Evolutionary conservation across 192 early-diverging fungal genomes (phyloP), one percentile per base, ranked within the genome.

Genomic region (Linnemannia hyalina): DNA sequence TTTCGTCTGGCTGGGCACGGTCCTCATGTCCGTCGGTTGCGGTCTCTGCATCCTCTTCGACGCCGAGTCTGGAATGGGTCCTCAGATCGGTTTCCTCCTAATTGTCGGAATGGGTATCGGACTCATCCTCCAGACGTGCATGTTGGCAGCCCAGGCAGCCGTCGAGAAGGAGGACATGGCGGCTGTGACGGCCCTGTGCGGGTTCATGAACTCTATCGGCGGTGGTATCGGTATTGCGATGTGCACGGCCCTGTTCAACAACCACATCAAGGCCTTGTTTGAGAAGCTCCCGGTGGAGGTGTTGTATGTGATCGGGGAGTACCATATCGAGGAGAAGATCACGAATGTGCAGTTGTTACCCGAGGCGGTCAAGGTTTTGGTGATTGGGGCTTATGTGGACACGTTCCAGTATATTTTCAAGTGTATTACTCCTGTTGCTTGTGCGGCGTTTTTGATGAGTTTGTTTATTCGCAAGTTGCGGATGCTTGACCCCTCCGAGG

Each of bases 71-170:
- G 88, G 89, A 42, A 63, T 87, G 40, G 91, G 83, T 15, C 32
- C 90, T 38, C 93, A 93, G 63, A 92, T 94, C 38, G 90, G 92
- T 18, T 93, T 89, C 72, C 81, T 97, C 75, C 77, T 97, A 32
- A 84, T 97, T 76, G 80, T 93, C 55, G 97, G 96, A 10, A 63
- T 93, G 26, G 97, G 97, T 35, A 90, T 94, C 47, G 97, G 97
- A 57, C 89, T 86, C 44, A 90, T 93, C 73, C 88, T 97, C 73
- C 96, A 97, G 89, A 94, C 93, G 1, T 91, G 93, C 40, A 91
- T 96, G 81, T 87, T 97, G 74, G 95, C 92, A 4, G 91, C 93
- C 6, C 97, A 97, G 78, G 94, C 93, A 0, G 88, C 92, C 2
- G 96, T 97, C 2, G 73, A 88, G 7, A 88, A 90, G 63, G 81